Evolutionary conservation across 1,284 basidiomycete genomes (phyloP), one percentile per base, ranked within the genome.

Genomic region (Heterobasidion parviporum): DNA sequence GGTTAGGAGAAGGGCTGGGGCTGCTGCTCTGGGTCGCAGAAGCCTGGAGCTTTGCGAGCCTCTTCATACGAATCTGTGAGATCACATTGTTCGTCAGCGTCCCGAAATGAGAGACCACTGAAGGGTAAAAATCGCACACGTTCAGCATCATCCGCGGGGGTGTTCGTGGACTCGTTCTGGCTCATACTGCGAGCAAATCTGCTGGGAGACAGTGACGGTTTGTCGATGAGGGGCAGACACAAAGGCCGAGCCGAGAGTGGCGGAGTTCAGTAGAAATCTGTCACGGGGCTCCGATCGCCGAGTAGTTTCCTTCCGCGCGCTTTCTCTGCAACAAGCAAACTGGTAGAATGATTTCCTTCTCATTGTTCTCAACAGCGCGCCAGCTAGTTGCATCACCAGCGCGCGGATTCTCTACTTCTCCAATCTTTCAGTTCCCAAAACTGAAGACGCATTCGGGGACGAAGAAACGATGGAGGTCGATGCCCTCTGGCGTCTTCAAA

Each of bases 41-140:
- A 47, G 64, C 62, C 64, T 89, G 86, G 32, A 94, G 76, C 66
- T 87, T 89, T 48, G 88, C 92, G 45, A 95, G 77, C 57, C 92
- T 83, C 72, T 94, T 94, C 68, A 91, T 72, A 61, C 92, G 89
- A 66, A 95, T 93, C 92, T 95, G 36, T 46, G 59, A 9, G 53
- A 16, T 10, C 15, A 16, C 34, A 33, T 41, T 6, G 8, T 26
- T 47, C 43, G 43, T 55, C 12, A 55, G 41, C 15, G 6, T 18
- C 36, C 16, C 20, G 15, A 2, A 32, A 15, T 6, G n/a, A 34
- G 15, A 15, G 8, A 20, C n/a, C 10, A 38, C 14, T 26, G 8
- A 8, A 6, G 50, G 53, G 20, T 43, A 10, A 41, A 7, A 49
- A 57, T 69, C 72, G 57, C 77, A 91, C 89, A 53, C 85, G 79